These are phyloP conservation scores for Conticribra guillardii DNA, from an alignment of 108 stramenopile genomes.

Conservation along the genomic window DNA sequence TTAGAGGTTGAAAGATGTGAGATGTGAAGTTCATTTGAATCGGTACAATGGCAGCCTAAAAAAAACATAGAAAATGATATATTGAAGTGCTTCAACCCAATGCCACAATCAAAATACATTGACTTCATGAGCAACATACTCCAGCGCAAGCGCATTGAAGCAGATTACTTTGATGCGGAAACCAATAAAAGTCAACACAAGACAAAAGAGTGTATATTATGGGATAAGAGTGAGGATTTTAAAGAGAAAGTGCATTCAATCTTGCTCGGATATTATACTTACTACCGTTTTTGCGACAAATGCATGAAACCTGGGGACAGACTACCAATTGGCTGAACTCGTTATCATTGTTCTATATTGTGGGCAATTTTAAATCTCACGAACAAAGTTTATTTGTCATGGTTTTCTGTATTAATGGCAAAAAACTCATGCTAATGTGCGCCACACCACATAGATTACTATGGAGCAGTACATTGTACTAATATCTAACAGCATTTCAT, in stretches of 20 bases:
- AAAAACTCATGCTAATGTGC: no score
- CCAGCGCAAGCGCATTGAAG: constrained; percentile 12
- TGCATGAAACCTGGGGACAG: constrained; percentile 23
- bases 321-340: constrained; percentile 2
- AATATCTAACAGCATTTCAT: no score
- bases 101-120: constrained; percentile 7
- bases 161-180: constrained; percentile 9
- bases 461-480: no score
- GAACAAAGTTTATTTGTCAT: no score
- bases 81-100: constrained; percentile 28
- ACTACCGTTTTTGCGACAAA: constrained; percentile 29
- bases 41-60: background rate
- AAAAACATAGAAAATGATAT: background rate
- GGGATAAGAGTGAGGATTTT: constrained; percentile 2
- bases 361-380: no score
- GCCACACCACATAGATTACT: no score
- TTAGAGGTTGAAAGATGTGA: background rate
- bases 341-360: no score
- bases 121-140: constrained; percentile 16
- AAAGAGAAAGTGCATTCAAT: constrained; percentile 13
- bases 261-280: constrained; percentile 10
- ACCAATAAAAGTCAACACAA: constrained; percentile 13
- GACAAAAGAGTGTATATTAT: constrained; percentile 14
- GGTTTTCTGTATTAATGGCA: no score
- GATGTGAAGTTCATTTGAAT: background rate